Evolutionary conservation across 805 yeast genomes (phyloP).

Genomic region (Hanseniaspora jakobsenii): DNA sequence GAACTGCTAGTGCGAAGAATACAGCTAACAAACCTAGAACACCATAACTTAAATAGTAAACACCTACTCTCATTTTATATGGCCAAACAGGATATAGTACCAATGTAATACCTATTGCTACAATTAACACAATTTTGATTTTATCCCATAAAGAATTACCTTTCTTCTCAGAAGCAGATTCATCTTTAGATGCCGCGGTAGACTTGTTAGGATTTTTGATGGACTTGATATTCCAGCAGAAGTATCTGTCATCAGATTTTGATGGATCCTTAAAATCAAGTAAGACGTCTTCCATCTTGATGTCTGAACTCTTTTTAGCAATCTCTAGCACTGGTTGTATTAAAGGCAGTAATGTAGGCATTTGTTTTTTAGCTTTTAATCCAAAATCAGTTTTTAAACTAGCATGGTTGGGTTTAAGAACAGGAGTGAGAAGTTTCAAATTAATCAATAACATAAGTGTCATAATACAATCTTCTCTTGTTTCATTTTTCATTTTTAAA

Average conservation of each 20-base stretch:
- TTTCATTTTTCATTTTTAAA: constrained; percentile 34
- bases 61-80: constrained; percentile 69
- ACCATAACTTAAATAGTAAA: constrained; percentile 78
- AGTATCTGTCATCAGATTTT: constrained; percentile 12
- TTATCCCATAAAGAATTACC: constrained; percentile 32
- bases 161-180: not conserved
- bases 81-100: constrained; percentile 94
- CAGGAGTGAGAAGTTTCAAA: constrained; percentile 59
- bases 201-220: not conserved
- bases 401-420: constrained; percentile 55
- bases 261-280: constrained; percentile 6
- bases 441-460: constrained; percentile 36
- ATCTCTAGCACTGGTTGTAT: constrained; percentile 22
- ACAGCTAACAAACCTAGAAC: constrained; percentile 59
- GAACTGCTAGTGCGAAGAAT: constrained; percentile 66
- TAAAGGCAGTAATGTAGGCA: constrained; percentile 32
- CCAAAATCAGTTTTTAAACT: constrained; percentile 48
- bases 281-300: constrained; percentile 4
- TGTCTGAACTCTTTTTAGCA: not conserved
- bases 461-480: constrained; percentile 30
- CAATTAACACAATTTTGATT: constrained; percentile 6
- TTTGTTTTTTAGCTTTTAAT: constrained; percentile 48
- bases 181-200: not conserved
- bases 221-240: constrained; percentile 7
- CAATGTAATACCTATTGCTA: constrained; percentile 36